Conservation (phyloP, 345 rosid genomes). For the Erysimum cheiranthoides region DNA sequence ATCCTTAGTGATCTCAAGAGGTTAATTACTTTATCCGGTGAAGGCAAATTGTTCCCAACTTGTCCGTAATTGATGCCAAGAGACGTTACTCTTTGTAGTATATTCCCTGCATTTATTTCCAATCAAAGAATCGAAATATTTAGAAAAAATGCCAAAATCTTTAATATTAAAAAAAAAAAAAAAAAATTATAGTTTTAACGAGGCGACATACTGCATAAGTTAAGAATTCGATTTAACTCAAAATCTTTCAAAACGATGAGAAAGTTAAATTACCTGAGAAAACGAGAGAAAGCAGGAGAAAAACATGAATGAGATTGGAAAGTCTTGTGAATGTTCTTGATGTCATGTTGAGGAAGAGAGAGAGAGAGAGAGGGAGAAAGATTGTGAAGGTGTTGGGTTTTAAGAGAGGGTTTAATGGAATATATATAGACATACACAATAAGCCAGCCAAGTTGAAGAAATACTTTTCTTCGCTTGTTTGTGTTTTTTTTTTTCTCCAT, state of each 20-base stretch:
- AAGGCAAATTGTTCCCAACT: constrained; percentile 74
- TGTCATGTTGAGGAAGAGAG: constrained; percentile 43
- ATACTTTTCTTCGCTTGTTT: constrained; percentile 76
- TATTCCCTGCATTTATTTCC: constrained; percentile 47
- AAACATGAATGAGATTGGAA: constrained; percentile 41
- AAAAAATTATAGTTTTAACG: background rate
- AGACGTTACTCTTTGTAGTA: constrained; percentile 54
- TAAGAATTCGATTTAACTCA: background rate
- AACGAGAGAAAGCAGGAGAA: constrained; percentile 50
- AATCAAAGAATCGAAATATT: constrained; percentile 17
- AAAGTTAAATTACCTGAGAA: constrained; percentile 52
- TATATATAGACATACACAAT: constrained; percentile 32
- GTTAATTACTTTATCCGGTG: constrained; percentile 70
- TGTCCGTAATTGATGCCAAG: constrained; percentile 96
- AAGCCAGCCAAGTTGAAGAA: constrained; percentile 45
- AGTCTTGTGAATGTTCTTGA: constrained; percentile 42
- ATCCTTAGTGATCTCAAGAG: constrained; percentile 70
- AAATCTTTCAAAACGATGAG: background rate
- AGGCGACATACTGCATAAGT: background rate
- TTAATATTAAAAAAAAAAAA: background rate
- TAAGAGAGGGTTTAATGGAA: constrained; percentile 30
- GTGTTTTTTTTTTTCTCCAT: constrained; percentile 32
- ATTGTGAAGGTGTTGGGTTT: constrained; percentile 42
- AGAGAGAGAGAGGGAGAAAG: constrained; percentile 24
- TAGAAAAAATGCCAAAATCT: background rate